These are phyloP conservation scores for Poa annua DNA, from an alignment of 176 grass and related monocot genomes.

Conservation along the genomic window DNA sequence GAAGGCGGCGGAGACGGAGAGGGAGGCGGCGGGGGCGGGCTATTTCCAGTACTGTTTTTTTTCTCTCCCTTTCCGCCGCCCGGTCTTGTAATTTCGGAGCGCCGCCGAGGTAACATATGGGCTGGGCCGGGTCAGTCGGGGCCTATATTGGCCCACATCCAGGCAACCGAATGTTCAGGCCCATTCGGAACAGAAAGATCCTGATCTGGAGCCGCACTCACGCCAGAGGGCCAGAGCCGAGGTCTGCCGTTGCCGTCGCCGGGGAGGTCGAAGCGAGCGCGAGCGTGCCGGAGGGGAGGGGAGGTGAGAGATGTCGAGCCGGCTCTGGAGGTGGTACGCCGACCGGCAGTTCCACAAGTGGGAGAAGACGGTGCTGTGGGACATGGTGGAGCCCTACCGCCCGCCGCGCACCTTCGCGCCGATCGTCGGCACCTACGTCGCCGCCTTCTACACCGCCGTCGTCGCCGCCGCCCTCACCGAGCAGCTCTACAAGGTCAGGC, in stretches of 20 bases:
- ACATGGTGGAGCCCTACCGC: conserved; percentile 91
- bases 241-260: not conserved
- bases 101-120: not conserved
- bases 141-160: no score
- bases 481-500: conserved; percentile 82
- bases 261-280: conserved; percentile 2
- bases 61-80: not conserved
- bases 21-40: conserved; percentile 28
- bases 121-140: not conserved
- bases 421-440: conserved; percentile 74
- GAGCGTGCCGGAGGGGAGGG: not conserved
- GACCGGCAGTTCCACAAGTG: conserved; percentile 86
- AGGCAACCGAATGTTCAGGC: no score
- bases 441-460: conserved; percentile 96
- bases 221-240: no score
- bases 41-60: conserved; percentile 19
- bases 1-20: conserved; percentile 21
- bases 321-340: conserved; percentile 94
- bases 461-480: conserved; percentile 80
- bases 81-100: conserved; percentile 21
- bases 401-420: conserved; percentile 75
- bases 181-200: no score
- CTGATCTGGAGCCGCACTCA: no score
- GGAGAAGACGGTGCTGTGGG: conserved; percentile 97
- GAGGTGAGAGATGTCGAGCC: conserved; percentile 54